Evolutionary conservation across 1,284 basidiomycete species (phyloP).

Genomic region (Singerocomus rubriflavus): DNA sequence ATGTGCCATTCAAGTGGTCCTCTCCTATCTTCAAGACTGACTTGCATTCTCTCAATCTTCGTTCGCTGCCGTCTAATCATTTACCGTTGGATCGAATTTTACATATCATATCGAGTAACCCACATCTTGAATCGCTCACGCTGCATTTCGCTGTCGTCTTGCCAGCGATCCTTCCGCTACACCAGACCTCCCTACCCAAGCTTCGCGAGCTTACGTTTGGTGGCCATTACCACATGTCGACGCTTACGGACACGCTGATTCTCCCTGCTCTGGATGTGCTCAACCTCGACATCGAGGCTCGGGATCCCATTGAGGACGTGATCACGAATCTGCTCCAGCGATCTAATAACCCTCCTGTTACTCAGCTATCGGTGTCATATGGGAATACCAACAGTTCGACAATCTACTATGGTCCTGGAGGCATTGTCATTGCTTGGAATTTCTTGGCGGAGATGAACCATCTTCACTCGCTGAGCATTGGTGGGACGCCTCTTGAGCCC

Average conservation of each 20-base stretch:
- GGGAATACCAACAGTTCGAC: constrained; percentile 40
- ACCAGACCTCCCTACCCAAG: constrained; percentile 46
- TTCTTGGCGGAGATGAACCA: constrained; percentile 46
- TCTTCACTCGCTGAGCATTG: constrained; percentile 56
- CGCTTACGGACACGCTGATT: constrained; percentile 58
- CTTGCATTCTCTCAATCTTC: constrained; percentile 56
- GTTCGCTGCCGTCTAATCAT: constrained; percentile 58
- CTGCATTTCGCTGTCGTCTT: constrained; percentile 59
- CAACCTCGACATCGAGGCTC: constrained; percentile 61
- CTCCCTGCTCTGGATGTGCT: constrained; percentile 55
- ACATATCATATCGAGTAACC: constrained; percentile 56
- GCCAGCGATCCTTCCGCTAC: constrained; percentile 58
- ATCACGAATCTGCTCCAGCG: constrained; percentile 57
- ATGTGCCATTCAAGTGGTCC: constrained; percentile 73
- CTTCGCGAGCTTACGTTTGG: constrained; percentile 56
- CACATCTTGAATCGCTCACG: constrained; percentile 50
- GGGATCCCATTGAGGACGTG: constrained; percentile 65
- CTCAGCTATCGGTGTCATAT: constrained; percentile 58
- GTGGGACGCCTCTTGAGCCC: constrained; percentile 59
- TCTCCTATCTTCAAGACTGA: constrained; percentile 60
- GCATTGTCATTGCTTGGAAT: constrained; percentile 46
- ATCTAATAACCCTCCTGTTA: constrained; percentile 52
- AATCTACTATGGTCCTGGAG: constrained; percentile 41
- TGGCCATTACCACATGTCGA: constrained; percentile 61
- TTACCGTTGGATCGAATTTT: constrained; percentile 64